A percentile compares a stretch with the other conserved stretches of the same genome.
Conservation (phyloP, 768 basidiomycete genomes). For the Lanmaoa pseudosensibilis region DNA sequence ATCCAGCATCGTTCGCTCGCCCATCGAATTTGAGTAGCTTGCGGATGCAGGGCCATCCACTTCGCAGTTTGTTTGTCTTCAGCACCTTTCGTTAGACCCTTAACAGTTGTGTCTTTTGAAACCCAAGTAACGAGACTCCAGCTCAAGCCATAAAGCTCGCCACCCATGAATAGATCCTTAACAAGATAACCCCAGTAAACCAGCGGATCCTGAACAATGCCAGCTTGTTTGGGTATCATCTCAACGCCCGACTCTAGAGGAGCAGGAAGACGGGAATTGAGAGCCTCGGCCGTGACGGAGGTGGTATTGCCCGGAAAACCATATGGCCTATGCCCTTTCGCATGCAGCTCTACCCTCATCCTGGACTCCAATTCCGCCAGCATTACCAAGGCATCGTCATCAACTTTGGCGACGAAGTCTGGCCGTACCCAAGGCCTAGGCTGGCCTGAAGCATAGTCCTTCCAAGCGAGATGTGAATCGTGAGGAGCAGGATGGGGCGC, state of each 20-base stretch:
- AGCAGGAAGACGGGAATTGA: background rate
- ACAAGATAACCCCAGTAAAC: constrained; percentile 91
- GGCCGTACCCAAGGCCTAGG: constrained; percentile 76
- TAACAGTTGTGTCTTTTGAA: constrained; percentile 69
- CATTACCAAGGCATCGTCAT: constrained; percentile 96
- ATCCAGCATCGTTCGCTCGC: constrained; percentile 93
- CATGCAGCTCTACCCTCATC: constrained; percentile 72
- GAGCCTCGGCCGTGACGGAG: background rate
- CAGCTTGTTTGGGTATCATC: constrained; percentile 8
- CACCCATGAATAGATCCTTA: constrained; percentile 92
- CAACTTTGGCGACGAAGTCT: constrained; percentile 90
- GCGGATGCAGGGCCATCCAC: constrained; percentile 90
- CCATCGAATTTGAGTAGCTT: constrained; percentile 80
- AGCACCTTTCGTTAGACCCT: constrained; percentile 68
- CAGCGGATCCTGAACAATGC: constrained; percentile 54
- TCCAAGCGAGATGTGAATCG: constrained; percentile 62
- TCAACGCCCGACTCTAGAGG: background rate
- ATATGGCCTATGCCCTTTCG: constrained; percentile 33
- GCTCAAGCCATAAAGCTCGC: constrained; percentile 88
- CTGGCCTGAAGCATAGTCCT: constrained; percentile 43
- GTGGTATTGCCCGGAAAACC: constrained; percentile 13
- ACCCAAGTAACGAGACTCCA: constrained; percentile 88
- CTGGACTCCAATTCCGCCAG: constrained; percentile 92
- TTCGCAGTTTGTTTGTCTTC: constrained; percentile 93
- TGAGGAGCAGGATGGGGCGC: constrained; percentile 69